A percentile compares a stretch with the other conserved stretches of the same genome.
Conservation (phyloP, 2,329 filamentous ascomycete genomes). For the Alternaria angustiovoidea region DNA sequence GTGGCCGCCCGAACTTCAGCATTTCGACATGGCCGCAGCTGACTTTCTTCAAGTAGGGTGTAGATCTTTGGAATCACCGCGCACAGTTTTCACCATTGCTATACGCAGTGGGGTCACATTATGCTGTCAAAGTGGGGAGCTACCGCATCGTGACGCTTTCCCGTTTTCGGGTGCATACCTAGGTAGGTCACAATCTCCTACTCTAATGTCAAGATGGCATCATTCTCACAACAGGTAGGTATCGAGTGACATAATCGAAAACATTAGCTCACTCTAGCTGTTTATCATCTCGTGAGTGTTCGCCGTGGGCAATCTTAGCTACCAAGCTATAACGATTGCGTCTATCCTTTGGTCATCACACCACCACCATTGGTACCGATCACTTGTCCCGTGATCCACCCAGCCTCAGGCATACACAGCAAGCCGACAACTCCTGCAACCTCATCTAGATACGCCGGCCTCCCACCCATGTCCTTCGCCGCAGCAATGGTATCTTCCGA, state of each 20-base stretch:
- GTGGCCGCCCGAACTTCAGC: no score
- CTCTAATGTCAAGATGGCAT: not conserved
- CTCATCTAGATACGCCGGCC: constrained; percentile 68
- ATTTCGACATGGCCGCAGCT: no score
- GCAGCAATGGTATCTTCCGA: constrained; percentile 66
- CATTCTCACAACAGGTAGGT: not conserved
- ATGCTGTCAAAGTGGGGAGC: no score
- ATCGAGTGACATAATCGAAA: not conserved
- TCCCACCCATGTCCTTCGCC: constrained; percentile 63
- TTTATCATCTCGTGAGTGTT: not conserved
- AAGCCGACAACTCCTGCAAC: constrained; percentile 77
- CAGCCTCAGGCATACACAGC: constrained; percentile 71
- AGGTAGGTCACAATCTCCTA: no score
- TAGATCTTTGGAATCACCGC: no score
- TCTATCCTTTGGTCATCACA: constrained; percentile 56
- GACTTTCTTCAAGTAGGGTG: no score
- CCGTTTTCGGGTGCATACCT: no score
- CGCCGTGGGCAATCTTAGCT: not conserved
- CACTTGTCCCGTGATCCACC: constrained; percentile 77
- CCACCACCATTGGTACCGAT: constrained; percentile 80
- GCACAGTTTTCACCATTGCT: no score
- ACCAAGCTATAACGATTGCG: no score
- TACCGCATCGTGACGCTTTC: no score
- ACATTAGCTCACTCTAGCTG: not conserved
- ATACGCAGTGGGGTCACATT: no score